phyloP scores from a whole-genome alignment of 768 basidiomycete genomes.

The Tylopilus sp. region DNA sequence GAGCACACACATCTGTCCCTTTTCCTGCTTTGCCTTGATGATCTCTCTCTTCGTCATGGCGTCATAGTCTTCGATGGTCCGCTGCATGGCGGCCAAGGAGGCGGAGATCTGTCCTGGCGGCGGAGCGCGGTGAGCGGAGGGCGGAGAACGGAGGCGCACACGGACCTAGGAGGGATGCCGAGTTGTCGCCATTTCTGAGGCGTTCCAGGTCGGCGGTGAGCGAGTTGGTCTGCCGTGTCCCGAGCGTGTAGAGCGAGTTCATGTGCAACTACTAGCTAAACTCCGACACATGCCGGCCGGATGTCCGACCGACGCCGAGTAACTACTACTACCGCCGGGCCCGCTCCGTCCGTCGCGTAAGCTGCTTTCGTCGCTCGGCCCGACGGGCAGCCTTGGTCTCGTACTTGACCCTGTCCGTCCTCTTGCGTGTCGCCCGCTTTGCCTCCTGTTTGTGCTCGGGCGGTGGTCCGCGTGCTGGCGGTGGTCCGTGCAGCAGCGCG shows the following conservation, averaged over 20 bases:
- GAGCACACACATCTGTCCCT: conserved; percentile 75
- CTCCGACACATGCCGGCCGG: conserved; percentile 14
- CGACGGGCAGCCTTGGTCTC: conserved; percentile 68
- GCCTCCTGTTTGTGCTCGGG: neutral
- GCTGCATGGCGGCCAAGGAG: conserved; percentile 89
- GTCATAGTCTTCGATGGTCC: conserved; percentile 97
- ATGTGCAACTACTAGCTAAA: conserved; percentile 39
- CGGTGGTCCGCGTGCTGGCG: conserved; percentile 5
- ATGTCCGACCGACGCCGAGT: conserved; percentile 5
- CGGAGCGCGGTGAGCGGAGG: conserved; percentile 5
- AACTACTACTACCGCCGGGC: conserved; percentile 41
- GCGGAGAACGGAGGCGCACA: conserved; percentile 18
- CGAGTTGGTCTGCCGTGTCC: conserved; percentile 87
- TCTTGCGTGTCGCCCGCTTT: conserved; percentile 10
- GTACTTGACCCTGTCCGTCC: conserved; percentile 46
- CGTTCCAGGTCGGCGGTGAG: conserved; percentile 84
- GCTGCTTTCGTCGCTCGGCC: conserved; percentile 60
- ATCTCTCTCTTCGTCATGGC: conserved; percentile 96
- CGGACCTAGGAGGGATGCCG: conserved; percentile 78
- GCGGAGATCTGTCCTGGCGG: conserved; percentile 92
- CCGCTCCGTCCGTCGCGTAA: conserved; percentile 53
- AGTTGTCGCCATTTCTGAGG: conserved; percentile 75
- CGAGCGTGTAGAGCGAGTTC: conserved; percentile 95
- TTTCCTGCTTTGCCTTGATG: conserved; percentile 94
- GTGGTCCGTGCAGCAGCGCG: conserved; percentile 49